Evolutionary conservation across 2,329 filamentous ascomycete genomes (phyloP), one percentile per base, ranked within the genome.

Genomic region (Aureobasidium sp.): DNA sequence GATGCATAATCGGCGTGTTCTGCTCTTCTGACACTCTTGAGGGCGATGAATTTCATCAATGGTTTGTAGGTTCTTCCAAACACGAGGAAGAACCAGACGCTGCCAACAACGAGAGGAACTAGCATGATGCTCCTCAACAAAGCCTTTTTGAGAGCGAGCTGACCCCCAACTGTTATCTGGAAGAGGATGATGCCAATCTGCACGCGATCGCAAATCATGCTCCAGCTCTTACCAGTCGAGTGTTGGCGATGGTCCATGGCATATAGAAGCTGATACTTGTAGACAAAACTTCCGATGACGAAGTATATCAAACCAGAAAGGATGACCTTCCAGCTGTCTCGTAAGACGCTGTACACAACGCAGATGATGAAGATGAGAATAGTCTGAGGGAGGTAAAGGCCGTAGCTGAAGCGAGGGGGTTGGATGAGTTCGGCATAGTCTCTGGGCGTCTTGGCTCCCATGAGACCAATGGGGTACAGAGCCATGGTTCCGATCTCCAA

Each of bases 201-300:
- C 63, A 97, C 83, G 39, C 94, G 89, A 70, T 94, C 91, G 75
- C 91, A 96, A 65, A 99, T 96, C 83, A 99, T 96, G 53, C 89
- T 88, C 94, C 94, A 99, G 5, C 92, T 91, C 64, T 88, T 86
- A 25, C 95, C 95, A 0, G 93, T 97, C 16, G 91, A 91, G 71
- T 96, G 91, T 70, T 95, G 91, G 16, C 91, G 89, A 72, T 97
- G 93, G 69, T 97, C 92, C 94, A 99, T 99, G 36, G 94, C 91
- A 73, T 99, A 99, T 5, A 99, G 81, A 5, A 99, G 80, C 77
- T 99, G 95, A 75, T 99, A 99, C 73, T 97, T 97, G 82, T 96
- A 95, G 36, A 90, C 89, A 71, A 93, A 93, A 72, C 90, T 89
- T 25, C 91, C 91, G 15, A 96, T 83, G 25, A 84, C 70, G 68